Evolutionary conservation across 1,139 yeast species (phyloP).

Genomic region (Pichia sp.): DNA sequence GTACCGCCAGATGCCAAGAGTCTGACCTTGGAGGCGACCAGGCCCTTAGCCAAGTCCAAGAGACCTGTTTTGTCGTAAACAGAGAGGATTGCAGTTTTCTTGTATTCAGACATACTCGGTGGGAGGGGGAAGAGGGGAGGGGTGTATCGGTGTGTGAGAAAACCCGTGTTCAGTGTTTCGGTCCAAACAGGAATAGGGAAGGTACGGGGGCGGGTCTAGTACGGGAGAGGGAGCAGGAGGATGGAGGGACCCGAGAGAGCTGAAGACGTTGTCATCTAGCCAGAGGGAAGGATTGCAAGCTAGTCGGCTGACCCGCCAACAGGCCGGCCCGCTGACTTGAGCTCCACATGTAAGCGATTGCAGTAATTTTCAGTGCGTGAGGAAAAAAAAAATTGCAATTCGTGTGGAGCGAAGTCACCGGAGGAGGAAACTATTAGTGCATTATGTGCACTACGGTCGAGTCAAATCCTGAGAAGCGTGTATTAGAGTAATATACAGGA

Average conservation of each 20-base stretch:
- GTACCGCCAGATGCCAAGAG: conserved; percentile 97
- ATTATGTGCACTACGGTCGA: not conserved
- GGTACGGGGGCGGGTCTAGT: no score
- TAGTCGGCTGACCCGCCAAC: not conserved
- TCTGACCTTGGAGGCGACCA: conserved; percentile 80
- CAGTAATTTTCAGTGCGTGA: not conserved
- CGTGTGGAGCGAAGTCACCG: not conserved
- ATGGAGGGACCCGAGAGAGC: not conserved
- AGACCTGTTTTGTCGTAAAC: conserved; percentile 97
- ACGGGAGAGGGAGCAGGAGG: not conserved
- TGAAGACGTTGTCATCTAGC: not conserved
- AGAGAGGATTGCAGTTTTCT: conserved; percentile 88
- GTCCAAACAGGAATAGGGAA: not conserved
- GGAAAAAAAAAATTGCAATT: not conserved
- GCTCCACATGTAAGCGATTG: not conserved
- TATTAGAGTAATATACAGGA: not conserved
- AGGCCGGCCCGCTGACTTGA: not conserved
- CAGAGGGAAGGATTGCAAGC: not conserved
- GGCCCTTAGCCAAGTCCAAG: conserved; percentile 91
- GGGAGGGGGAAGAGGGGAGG: not conserved
- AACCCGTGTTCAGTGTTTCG: not conserved
- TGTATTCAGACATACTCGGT: conserved; percentile 33
- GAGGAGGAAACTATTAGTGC: not conserved
- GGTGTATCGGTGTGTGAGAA: not conserved
- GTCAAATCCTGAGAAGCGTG: not conserved